Conservation (phyloP, 768 basidiomycete genomes). For the Galerina marginata region DNA sequence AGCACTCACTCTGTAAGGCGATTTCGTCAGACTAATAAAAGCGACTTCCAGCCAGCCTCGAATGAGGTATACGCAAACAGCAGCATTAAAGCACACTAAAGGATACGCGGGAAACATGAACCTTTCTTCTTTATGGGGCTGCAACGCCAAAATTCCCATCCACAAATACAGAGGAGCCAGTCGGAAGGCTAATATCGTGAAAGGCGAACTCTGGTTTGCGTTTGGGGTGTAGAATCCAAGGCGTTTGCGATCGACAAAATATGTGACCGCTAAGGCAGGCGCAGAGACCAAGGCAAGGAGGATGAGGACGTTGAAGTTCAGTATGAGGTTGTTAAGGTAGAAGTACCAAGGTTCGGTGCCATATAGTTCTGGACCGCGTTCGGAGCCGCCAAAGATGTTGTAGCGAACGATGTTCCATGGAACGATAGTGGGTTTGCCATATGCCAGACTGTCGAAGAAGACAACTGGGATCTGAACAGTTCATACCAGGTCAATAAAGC, state of each 20-base stretch:
- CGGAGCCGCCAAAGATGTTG: conserved; percentile 85
- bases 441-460: conserved; percentile 83
- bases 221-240: conserved; percentile 59
- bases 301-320: conserved; percentile 92
- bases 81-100: conserved; percentile 92
- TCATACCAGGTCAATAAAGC: neutral
- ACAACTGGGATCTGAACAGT: conserved; percentile 76
- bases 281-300: conserved; percentile 83
- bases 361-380: conserved; percentile 90
- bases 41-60: conserved; percentile 85
- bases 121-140: conserved; percentile 98
- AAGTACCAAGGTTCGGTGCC: conserved; percentile 89
- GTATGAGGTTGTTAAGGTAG: conserved; percentile 86
- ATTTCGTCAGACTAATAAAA: conserved; percentile 78
- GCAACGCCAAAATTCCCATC: conserved; percentile 76
- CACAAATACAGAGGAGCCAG: conserved; percentile 94
- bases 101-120: conserved; percentile 97
- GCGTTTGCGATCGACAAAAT: conserved; percentile 75
- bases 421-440: conserved; percentile 77
- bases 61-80: conserved; percentile 82
- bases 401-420: conserved; percentile 95
- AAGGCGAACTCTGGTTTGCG: conserved; percentile 76
- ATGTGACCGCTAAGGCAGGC: conserved; percentile 79
- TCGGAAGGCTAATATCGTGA: conserved; percentile 73
- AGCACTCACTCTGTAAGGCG: conserved; percentile 78